Percentiles rank a stretch among this genome's conserved stretches.
These are phyloP conservation scores for Suillus cothurnatus DNA, from an alignment of 768 basidiomycete species.

Conservation along the genomic window DNA sequence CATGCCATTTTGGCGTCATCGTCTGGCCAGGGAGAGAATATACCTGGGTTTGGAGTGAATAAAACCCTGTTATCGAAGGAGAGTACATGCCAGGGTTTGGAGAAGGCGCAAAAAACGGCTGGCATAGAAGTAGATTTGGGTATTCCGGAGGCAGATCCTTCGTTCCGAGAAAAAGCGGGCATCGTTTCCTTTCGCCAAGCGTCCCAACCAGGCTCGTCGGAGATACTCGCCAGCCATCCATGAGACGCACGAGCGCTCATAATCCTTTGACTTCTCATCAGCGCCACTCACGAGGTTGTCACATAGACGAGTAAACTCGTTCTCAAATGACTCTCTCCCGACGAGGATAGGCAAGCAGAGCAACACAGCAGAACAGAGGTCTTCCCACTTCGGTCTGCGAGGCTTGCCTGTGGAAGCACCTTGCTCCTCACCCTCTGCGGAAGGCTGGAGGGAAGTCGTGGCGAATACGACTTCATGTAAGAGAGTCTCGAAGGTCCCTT, in stretches of 20 bases:
- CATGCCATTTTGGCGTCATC: constrained; percentile 42
- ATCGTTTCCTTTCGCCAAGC: constrained; percentile 56
- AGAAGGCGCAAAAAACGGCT: constrained; percentile 52
- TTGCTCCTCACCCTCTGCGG: constrained; percentile 15
- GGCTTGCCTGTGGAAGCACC: constrained; percentile 9
- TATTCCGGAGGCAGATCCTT: constrained; percentile 33
- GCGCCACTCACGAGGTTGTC: constrained; percentile 64
- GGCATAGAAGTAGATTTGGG: constrained; percentile 52
- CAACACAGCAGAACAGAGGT: constrained; percentile 62
- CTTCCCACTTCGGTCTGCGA: constrained; percentile 48
- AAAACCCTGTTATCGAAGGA: constrained; percentile 18
- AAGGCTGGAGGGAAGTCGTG: constrained; percentile 53
- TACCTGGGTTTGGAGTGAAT: constrained; percentile 46
- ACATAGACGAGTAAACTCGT: constrained; percentile 70
- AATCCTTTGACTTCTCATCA: constrained; percentile 38
- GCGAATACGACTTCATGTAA: constrained; percentile 82
- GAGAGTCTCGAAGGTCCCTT: constrained; percentile 77
- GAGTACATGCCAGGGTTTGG: constrained; percentile 40
- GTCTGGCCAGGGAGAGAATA: constrained; percentile 57
- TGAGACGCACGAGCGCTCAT: constrained; percentile 47
- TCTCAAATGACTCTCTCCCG: constrained; percentile 60
- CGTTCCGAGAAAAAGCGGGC: constrained; percentile 38
- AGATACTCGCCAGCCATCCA: constrained; percentile 75
- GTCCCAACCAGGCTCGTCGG: constrained; percentile 56
- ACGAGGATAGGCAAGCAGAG: constrained; percentile 61